Evolutionary conservation across 106 monocot species (phyloP).

Genomic region (Allium fistulosum): DNA sequence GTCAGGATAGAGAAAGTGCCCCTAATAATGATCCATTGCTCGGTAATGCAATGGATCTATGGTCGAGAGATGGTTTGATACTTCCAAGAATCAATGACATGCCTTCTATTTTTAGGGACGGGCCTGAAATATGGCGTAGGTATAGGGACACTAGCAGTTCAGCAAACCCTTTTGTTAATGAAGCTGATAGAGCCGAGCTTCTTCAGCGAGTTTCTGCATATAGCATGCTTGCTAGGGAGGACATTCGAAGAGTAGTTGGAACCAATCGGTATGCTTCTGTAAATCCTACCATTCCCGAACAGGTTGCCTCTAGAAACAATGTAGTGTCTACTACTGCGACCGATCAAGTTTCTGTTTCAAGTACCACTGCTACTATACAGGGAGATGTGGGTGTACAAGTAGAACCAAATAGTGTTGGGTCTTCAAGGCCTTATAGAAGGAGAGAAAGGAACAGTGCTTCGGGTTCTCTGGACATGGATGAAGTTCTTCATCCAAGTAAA

Average conservation of each 20-base stretch:
- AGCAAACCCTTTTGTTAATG: background rate
- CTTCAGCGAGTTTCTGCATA: conserved; percentile 13
- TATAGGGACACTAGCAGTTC: background rate
- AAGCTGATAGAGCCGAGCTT: background rate
- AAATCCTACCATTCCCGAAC: conserved; percentile 26
- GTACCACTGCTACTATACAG: conserved; percentile 79
- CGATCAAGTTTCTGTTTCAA: conserved; percentile 73
- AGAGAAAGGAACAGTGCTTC: conserved; percentile 37
- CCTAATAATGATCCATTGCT: background rate
- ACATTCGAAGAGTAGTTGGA: conserved; percentile 48
- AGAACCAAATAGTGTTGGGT: conserved; percentile 62
- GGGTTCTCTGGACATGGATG: conserved; percentile 50
- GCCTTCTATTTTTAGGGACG: background rate
- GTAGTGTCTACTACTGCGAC: conserved; percentile 22
- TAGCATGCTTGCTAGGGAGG: conserved; percentile 17
- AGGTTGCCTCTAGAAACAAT: conserved; percentile 9
- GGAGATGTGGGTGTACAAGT: conserved; percentile 33
- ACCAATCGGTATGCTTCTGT: conserved; percentile 19
- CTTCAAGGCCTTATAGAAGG: conserved; percentile 52
- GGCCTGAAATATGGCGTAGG: background rate
- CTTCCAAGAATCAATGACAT: background rate
- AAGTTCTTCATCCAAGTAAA: conserved; percentile 38
- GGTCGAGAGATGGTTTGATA: too few relatives aligned
- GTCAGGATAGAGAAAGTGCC: background rate
- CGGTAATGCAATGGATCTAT: too few relatives aligned